Conservation (phyloP, 2,329 filamentous ascomycete genomes). For the Whalleya microplaca region DNA sequence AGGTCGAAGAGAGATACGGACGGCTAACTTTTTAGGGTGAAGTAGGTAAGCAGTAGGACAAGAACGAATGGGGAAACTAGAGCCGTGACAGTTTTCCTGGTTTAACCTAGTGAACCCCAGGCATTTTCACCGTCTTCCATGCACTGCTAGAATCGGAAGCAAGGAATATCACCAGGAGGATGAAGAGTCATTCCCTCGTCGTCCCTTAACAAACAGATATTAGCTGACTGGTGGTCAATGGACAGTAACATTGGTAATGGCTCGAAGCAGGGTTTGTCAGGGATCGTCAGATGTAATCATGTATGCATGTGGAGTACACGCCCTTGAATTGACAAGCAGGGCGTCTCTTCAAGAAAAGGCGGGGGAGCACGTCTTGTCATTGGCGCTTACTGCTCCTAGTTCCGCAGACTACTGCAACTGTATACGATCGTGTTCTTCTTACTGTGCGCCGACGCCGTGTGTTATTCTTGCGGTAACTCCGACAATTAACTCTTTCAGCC, state of each 20-base stretch:
- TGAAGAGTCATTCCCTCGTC: too few relatives aligned
- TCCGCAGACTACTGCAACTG: neutral
- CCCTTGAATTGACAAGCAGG: constrained; percentile 45
- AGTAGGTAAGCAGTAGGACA: neutral
- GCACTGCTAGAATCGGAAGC: too few relatives aligned
- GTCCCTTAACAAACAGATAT: too few relatives aligned
- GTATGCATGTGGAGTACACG: constrained; percentile 41
- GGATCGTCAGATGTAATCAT: constrained; percentile 21
- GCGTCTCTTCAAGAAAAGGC: constrained; percentile 26
- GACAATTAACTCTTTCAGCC: too few relatives aligned
- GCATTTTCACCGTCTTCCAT: too few relatives aligned
- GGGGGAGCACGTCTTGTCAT: constrained; percentile 6
- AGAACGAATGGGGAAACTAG: neutral
- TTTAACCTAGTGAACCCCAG: too few relatives aligned
- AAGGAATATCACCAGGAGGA: too few relatives aligned
- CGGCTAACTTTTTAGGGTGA: neutral
- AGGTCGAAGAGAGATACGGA: too few relatives aligned
- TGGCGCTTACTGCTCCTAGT: neutral
- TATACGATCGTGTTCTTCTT: too few relatives aligned
- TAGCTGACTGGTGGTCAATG: neutral
- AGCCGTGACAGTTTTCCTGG: neutral
- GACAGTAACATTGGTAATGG: constrained; percentile 13
- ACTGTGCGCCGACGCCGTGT: too few relatives aligned
- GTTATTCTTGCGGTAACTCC: too few relatives aligned
- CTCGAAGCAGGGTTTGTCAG: constrained; percentile 17